Conservation (phyloP, 2,329 filamentous ascomycete species). For the Colletotrichum camelliae region DNA sequence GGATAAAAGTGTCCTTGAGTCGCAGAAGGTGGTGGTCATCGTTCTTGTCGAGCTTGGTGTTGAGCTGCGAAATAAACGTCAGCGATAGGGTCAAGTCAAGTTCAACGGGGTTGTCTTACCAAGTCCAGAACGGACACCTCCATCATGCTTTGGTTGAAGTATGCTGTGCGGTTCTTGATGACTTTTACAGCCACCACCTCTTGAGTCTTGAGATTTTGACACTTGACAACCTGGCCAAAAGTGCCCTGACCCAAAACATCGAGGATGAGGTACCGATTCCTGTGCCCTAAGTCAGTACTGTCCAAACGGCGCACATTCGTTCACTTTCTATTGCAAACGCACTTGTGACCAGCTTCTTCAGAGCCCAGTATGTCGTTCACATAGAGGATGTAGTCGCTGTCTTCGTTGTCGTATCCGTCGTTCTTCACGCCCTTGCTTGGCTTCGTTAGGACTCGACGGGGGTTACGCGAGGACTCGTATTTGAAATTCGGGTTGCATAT, state of each 20-base stretch:
- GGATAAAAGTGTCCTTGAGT: slow-evolving; percentile 97
- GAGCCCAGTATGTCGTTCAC: slow-evolving; percentile 98
- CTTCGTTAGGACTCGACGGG: slow-evolving; percentile 93
- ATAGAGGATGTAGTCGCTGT: slow-evolving; percentile 98
- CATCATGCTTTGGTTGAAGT: slow-evolving; percentile 99
- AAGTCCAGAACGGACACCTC: slow-evolving; percentile 97
- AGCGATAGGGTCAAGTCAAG: neutral
- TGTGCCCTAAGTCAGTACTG: slow-evolving; percentile 36
- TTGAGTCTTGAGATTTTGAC: slow-evolving; percentile 96
- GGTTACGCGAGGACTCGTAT: slow-evolving; percentile 97
- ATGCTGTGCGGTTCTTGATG: slow-evolving; percentile 98
- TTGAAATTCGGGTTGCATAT: slow-evolving; percentile 99
- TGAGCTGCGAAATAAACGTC: slow-evolving; percentile 65
- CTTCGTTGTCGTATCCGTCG: slow-evolving; percentile 98
- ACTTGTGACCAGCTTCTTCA: slow-evolving; percentile 98
- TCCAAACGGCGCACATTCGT: neutral
- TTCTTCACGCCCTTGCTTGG: slow-evolving; percentile 99
- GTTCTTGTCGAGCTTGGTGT: slow-evolving; percentile 98
- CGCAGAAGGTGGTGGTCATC: slow-evolving; percentile 96
- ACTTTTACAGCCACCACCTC: slow-evolving; percentile 99
- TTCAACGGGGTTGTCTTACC: slow-evolving; percentile 54
- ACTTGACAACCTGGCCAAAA: slow-evolving; percentile 98
- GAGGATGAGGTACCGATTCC: slow-evolving; percentile 94
- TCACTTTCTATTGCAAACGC: slow-evolving; percentile 34
- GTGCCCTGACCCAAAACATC: slow-evolving; percentile 97